Base-by-base conservation (phyloP, 164 flowering plant species). In the Aristolochia contorta region DNA sequence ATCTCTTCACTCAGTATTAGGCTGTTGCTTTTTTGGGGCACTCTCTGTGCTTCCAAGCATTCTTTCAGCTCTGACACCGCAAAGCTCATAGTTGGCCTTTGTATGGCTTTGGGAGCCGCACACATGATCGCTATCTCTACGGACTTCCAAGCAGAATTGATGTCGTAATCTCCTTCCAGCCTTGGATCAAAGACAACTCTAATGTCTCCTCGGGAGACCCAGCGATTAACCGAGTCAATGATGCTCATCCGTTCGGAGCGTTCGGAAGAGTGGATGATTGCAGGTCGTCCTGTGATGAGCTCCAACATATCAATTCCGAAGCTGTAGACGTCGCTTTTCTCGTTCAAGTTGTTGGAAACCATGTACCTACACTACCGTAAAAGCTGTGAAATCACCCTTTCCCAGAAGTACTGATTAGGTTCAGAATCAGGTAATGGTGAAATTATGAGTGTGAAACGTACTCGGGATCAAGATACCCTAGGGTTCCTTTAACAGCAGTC, bases 391-490 rank as follows among this genome's bases (percentile, higher is more conserved):
- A n/a, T n/a, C n/a, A n/a, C n/a, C n/a, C n/a, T n/a, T n/a, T n/a
- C n/a, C n/a, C n/a, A n/a, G n/a, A n/a, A n/a, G n/a, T n/a, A 16
- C 19, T 15, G n/a, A 8, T 30, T 43, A 21, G 19, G 23, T 54
- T 54, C 8, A 16, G 3, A 4, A 43, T 63, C n/a, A 27, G 27
- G 65, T 54, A 58, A 52, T 47, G 66, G 0, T 47, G 59, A 16
- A 54, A 63, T 18, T n/a, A n/a, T n/a, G 71, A 58, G 43, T 25
- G 41, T 22, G 16, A 55, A 22, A n/a, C 83, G 64, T 73, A 85
- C 86, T 83, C 84, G 9, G 86, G 88, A 60, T 78, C 86, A 57
- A 83, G 70, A 48, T 81, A 81, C 0, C 88, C 86, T 1, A 68
- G 78, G 21, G 82, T 79, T 24, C 87, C 87, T 43, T 64, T 71